Conservation (phyloP, 306 rosid species). For the Alnus glutinosa region DNA sequence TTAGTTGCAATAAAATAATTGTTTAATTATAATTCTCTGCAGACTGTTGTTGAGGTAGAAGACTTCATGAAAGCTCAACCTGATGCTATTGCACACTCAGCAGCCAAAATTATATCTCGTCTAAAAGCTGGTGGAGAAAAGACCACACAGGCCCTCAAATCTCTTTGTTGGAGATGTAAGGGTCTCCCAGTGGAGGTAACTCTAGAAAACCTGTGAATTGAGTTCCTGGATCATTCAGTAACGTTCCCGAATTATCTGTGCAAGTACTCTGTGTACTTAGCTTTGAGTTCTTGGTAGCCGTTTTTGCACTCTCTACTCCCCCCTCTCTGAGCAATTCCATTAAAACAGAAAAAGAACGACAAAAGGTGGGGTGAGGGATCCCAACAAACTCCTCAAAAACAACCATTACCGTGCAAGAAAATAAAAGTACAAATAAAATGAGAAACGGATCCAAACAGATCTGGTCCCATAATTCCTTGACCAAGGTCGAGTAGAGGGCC, state of each 20-base stretch:
- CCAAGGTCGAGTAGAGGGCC: no score
- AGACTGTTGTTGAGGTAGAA: conserved; percentile 81
- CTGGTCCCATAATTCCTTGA: no score
- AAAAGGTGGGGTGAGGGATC: no score
- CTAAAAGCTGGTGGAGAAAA: conserved; percentile 85
- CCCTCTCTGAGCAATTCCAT: no score
- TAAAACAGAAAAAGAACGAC: no score
- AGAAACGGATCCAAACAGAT: no score
- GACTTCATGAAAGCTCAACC: conserved; percentile 82
- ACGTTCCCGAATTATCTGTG: background rate
- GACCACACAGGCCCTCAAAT: conserved; percentile 78
- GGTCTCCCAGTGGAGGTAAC: conserved; percentile 93
- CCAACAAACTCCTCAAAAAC: no score
- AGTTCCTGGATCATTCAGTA: conserved; percentile 2
- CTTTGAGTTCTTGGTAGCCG: conserved; percentile 6
- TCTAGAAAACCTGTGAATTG: conserved; percentile 11
- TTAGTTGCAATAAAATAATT: conserved; percentile 4
- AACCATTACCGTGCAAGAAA: no score
- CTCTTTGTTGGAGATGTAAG: conserved; percentile 87
- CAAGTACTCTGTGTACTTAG: conserved; percentile 1
- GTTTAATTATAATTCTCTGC: conserved; percentile 30
- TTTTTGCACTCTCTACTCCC: no score
- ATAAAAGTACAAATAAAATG: no score
- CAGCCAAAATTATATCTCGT: conserved; percentile 81
- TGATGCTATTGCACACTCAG: conserved; percentile 86